Evolutionary conservation across 495 filamentous ascomycete genomes (phyloP).

Genomic region (Aspergillus saccharolyticus): DNA sequence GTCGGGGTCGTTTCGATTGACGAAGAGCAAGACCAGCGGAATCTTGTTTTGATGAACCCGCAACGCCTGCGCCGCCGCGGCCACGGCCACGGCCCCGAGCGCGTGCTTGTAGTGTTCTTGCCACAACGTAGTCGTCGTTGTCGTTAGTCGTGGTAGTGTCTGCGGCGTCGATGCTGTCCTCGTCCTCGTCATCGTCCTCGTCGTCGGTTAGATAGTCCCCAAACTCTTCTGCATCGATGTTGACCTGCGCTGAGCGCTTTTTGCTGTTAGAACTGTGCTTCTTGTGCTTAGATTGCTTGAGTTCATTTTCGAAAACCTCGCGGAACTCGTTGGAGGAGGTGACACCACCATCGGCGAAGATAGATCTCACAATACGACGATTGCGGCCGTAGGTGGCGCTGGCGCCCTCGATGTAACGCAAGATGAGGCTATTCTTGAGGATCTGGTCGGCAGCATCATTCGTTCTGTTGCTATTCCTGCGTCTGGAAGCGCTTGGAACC

Average conservation of each 20-base stretch:
- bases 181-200: slow-evolving; percentile 20
- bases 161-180: background rate
- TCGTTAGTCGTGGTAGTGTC: slow-evolving; percentile 3
- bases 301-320: slow-evolving; percentile 58
- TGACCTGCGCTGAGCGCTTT: slow-evolving; percentile 44
- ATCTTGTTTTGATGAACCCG: too few relatives aligned
- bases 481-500: slow-evolving; percentile 1
- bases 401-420: slow-evolving; percentile 44
- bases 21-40: background rate
- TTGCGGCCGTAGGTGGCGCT: slow-evolving; percentile 34
- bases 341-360: slow-evolving; percentile 57
- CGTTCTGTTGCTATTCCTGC: slow-evolving; percentile 4
- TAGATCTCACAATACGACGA: slow-evolving; percentile 54
- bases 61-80: background rate
- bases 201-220: slow-evolving; percentile 51
- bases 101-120: background rate
- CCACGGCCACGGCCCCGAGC: too few relatives aligned
- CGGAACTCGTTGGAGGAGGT: slow-evolving; percentile 49
- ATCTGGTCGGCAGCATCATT: slow-evolving; percentile 25
- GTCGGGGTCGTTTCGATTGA: slow-evolving; percentile 31
- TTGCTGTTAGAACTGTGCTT: slow-evolving; percentile 27
- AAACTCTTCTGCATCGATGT: slow-evolving; percentile 55
- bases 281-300: slow-evolving; percentile 31
- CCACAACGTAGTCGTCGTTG: background rate
- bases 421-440: slow-evolving; percentile 49